Base-by-base conservation (phyloP, 192 early-diverging fungal genomes). In the Umbelopsis sp. region DNA sequence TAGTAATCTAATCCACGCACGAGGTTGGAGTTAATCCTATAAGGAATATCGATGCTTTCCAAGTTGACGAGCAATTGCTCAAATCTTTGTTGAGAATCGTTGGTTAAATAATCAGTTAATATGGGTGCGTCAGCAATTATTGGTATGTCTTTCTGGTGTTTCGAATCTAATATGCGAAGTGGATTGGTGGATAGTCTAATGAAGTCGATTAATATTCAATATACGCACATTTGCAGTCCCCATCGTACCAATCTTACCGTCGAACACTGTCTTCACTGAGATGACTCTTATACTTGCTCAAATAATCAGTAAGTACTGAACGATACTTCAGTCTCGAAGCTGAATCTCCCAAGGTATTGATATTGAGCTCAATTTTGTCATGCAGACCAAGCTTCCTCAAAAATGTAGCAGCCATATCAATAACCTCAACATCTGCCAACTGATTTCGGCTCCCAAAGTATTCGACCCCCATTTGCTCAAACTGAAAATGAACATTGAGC, bases 1-100 rank as follows among this genome's bases (percentile, higher is more conserved):
- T 91, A 91, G 50, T 88, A 91, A 46, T 91, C 90, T n/a, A 91
- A 75, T 7, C 90, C 90, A 33, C 90, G 78, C 27, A 91, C 90
- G 25, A 91, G 74, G 20, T 76, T 71, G 13, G 70, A 71, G 55
- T 88, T 85, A 21, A 86, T 35, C 3, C 72, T 74, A 49, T 82
- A 88, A 9, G 87, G 83, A 16, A 91, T 88, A 0, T 61, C 44
- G 16, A 88, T 71, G 0, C 66, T 66, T 1, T 80, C 68, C 4
- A 91, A 74, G 0, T 80, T 80, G 10, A 61, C 49, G 3, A 68
- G 72, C 27, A 91, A 73, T 53, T 78, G 80, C 3, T 83, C 72
- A 68, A 88, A 89, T 22, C 83, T 82, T 6, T 69, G 22, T 47
- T 30, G 64, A 1, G 85, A 85, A 8, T 61, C 37, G 1, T 77